Evolutionary conservation across 192 early-diverging fungal species (phyloP).

Genomic region (Piromyces sp.): DNA sequence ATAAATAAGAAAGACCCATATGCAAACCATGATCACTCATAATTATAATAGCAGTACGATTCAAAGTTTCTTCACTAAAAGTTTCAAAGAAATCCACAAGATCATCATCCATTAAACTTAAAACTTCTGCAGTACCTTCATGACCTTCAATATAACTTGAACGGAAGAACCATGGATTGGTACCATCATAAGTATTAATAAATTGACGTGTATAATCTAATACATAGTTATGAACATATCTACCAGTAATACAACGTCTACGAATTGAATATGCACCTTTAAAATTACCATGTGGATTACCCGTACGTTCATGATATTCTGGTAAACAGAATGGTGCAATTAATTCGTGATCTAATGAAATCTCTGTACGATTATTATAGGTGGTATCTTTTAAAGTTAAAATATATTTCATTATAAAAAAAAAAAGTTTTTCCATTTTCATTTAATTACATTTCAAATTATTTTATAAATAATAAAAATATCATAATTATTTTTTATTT

Average conservation of each 20-base stretch:
- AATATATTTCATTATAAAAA: too few relatives aligned
- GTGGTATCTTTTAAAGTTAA: not conserved
- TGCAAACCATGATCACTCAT: constrained; percentile 24
- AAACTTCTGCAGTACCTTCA: constrained; percentile 18
- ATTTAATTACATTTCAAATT: too few relatives aligned
- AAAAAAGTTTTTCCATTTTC: too few relatives aligned
- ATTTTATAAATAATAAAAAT: too few relatives aligned
- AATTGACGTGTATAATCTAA: constrained; percentile 2
- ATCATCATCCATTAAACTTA: constrained; percentile 15
- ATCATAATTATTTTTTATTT: too few relatives aligned
- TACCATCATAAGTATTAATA: not conserved
- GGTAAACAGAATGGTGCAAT: constrained; percentile 35
- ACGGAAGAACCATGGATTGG: constrained; percentile 15
- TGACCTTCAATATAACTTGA: constrained; percentile 20
- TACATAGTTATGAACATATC: constrained; percentile 17
- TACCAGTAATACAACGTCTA: constrained; percentile 15
- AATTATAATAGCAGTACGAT: constrained; percentile 18
- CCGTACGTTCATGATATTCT: constrained; percentile 20
- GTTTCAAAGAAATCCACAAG: constrained; percentile 8
- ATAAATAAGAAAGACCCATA: constrained; percentile 22
- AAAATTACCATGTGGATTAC: constrained; percentile 35
- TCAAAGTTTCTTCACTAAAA: constrained; percentile 1
- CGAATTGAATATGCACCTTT: constrained; percentile 18
- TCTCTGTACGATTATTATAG: not conserved
- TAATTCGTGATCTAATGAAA: constrained; percentile 28